Percentiles rank a stretch among this genome's conserved stretches.
Conservation (phyloP, 2,329 filamentous ascomycete species). For the Raffaelea albimanens region DNA sequence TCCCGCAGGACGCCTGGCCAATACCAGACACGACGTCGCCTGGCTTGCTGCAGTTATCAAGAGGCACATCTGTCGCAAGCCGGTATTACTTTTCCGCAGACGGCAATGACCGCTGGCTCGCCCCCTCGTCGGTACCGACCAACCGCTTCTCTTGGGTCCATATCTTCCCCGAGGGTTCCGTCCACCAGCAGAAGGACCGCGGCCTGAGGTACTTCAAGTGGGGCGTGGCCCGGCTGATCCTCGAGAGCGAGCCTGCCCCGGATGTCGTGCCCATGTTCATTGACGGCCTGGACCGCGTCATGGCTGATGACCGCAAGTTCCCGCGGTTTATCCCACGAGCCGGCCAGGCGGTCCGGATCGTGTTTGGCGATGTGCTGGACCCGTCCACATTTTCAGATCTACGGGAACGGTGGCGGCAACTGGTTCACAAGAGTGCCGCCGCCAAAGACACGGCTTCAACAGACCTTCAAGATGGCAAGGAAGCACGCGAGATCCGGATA, state of each 20-base stretch:
- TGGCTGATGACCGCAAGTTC: conserved; percentile 73
- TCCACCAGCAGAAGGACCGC: conserved; percentile 73
- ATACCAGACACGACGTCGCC: too few relatives aligned
- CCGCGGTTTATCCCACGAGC: conserved; percentile 73
- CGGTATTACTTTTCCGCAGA: conserved; percentile 58
- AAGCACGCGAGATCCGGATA: conserved; percentile 66
- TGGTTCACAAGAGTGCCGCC: conserved; percentile 34
- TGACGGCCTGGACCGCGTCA: conserved; percentile 77
- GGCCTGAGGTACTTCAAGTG: conserved; percentile 97
- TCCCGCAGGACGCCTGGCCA: background rate
- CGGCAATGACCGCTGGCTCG: conserved; percentile 54
- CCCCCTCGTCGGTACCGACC: conserved; percentile 61
- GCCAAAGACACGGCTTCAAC: conserved; percentile 14
- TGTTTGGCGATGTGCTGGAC: conserved; percentile 72
- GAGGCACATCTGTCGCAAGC: conserved; percentile 16
- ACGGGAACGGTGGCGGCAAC: conserved; percentile 60
- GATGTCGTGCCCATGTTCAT: conserved; percentile 92
- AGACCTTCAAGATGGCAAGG: conserved; percentile 20
- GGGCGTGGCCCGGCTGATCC: conserved; percentile 83
- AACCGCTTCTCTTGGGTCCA: conserved; percentile 81
- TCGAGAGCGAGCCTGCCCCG: conserved; percentile 75
- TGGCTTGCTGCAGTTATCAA: too few relatives aligned
- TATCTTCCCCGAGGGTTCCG: conserved; percentile 90
- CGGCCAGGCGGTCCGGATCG: conserved; percentile 60
- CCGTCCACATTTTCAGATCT: conserved; percentile 70